These are phyloP conservation scores for Mariannaea sp. DNA, from an alignment of 2,329 filamentous ascomycete species.

Conservation along the genomic window DNA sequence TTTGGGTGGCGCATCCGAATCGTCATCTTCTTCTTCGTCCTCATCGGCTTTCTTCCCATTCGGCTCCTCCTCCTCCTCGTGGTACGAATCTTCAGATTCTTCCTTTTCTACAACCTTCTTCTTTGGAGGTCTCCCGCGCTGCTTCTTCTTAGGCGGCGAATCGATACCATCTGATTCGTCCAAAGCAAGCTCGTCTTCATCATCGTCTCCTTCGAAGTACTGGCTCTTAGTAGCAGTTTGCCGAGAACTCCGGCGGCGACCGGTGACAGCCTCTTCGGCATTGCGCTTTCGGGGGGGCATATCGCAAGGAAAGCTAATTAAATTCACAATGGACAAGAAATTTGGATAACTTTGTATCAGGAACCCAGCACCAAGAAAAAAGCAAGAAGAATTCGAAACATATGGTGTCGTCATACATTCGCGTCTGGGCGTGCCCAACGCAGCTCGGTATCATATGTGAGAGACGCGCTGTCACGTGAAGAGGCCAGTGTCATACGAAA, in stretches of 20 bases:
- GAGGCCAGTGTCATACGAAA: not conserved
- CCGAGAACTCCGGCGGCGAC: constrained; percentile 52
- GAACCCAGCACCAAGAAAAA: no score
- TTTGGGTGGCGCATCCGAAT: constrained; percentile 43
- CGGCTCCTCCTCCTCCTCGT: constrained; percentile 34
- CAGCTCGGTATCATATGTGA: not conserved
- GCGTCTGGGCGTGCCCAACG: constrained; percentile 8
- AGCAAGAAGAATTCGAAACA: no score
- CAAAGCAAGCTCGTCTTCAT: constrained; percentile 18
- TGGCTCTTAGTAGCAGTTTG: constrained; percentile 56
- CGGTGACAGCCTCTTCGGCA: constrained; percentile 36
- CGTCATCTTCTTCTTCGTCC: no score
- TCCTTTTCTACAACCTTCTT: constrained; percentile 25
- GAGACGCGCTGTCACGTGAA: constrained; percentile 15
- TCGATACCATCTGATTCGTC: constrained; percentile 29
- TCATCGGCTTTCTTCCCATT: constrained; percentile 32
- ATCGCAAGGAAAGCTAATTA: not conserved
- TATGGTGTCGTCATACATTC: constrained; percentile 7
- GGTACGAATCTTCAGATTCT: constrained; percentile 36
- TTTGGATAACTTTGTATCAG: no score
- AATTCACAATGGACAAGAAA: not conserved
- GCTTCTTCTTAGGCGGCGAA: constrained; percentile 38
- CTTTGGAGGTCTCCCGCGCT: constrained; percentile 36
- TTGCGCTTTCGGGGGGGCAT: constrained; percentile 51
- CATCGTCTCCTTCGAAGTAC: constrained; percentile 52